Evolutionary conservation across 2,329 filamentous ascomycete species (phyloP), one percentile per base, ranked within the genome.

Genomic region (Leptodontidium sp.): DNA sequence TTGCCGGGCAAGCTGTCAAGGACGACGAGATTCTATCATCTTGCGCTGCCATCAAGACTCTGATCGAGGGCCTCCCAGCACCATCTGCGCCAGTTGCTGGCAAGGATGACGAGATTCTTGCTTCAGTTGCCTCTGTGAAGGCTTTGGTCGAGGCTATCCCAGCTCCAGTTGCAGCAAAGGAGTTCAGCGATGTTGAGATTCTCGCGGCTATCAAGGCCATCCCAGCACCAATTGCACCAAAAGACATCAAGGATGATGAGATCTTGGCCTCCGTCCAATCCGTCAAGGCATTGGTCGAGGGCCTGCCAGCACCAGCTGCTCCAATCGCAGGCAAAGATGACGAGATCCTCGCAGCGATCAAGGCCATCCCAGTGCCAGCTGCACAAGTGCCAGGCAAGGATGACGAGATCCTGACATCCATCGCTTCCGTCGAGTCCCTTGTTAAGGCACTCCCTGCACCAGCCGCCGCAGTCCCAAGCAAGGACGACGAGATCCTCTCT

Each of bases 101-200:
- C 26, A 52, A 64, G 32, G 62, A 65, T 58, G 69, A 68, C n/a
- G 64, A 68, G n/a, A 68, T 68, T 15, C 49, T 70, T 4, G n/a
- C 63, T 1, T 52, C 64, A 8, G 43, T 71, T 14, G 35, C 47
- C 14, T 71, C 11, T 64, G 67, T 15, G 6, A 40, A 49, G 12
- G 35, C 52, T 17, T 14, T 35, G n/a, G 24, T 61, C 45, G 57
- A 66, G 24, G 58, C 59, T 47, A 57, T 69, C 2, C 68, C 64
- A 45, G 6, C 49, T 29, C 63, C 67, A 49, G 21, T 45, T 32
- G 64, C 64, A 3, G 38, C 32, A 14, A 65, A 65, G 32, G 63
- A 65, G 6, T 32, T 55, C 66, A 70, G 68, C 21, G 70, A 72
- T 40, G 67, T 65, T 11, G 67, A 72, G 49, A 69, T 72, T 21